phyloP scores from a whole-genome alignment of 1,139 yeast genomes.

The Pneumocystis carinii region DNA sequence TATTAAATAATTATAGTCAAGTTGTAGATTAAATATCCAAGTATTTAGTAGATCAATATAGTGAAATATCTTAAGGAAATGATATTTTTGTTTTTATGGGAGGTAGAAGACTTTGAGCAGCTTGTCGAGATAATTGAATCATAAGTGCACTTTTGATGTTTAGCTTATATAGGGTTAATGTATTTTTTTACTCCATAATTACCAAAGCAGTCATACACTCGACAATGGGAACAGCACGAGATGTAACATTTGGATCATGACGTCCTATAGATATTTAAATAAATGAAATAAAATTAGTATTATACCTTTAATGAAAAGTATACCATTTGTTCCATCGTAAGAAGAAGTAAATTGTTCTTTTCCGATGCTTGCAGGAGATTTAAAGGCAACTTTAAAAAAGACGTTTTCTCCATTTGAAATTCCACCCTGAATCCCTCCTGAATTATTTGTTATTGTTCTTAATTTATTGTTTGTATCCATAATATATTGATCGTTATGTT shows the following conservation, averaged over 20 bases:
- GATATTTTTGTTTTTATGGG: background rate
- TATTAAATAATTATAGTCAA: no score
- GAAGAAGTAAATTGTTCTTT: conserved; percentile 81
- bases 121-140: conserved; percentile 75
- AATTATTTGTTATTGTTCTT: conserved; percentile 76
- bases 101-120: conserved; percentile 22
- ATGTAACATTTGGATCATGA: conserved; percentile 96
- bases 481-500: conserved; percentile 80
- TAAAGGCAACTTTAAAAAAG: conserved; percentile 88
- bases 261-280: conserved; percentile 39
- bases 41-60: background rate
- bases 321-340: conserved; percentile 75
- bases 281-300: background rate
- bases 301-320: conserved; percentile 57
- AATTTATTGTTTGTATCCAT: conserved; percentile 27
- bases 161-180: background rate
- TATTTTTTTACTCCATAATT: conserved; percentile 41
- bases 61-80: background rate
- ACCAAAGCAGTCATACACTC: conserved; percentile 96
- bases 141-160: conserved; percentile 33
- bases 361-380: conserved; percentile 93
- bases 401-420: conserved; percentile 91
- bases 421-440: conserved; percentile 98
- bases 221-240: conserved; percentile 95
- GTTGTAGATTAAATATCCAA: no score